phyloP scores from a whole-genome alignment of 768 basidiomycete species.

The Amanita pallidorosea region DNA sequence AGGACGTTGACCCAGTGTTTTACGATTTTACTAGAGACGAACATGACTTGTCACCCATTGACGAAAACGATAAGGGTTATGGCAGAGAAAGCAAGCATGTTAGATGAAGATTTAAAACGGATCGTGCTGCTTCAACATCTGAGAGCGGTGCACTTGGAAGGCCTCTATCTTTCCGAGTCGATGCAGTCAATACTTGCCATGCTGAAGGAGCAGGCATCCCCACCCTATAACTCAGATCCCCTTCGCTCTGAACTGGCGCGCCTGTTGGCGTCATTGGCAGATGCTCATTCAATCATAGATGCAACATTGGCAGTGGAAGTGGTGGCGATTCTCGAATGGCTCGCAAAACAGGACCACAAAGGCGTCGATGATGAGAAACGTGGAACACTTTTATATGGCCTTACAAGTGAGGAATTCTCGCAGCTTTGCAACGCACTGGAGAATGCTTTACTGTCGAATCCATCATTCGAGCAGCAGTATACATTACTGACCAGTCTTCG shows the following conservation, averaged over 20 bases:
- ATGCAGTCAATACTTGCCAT: slow-evolving; percentile 13
- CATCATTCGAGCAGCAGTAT: neutral
- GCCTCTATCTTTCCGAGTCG: slow-evolving; percentile 10
- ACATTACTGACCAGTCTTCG: slow-evolving; percentile 13
- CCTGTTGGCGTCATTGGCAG: slow-evolving; percentile 1
- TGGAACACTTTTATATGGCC: slow-evolving; percentile 30
- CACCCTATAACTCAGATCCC: neutral
- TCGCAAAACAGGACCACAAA: slow-evolving; percentile 26
- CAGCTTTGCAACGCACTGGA: slow-evolving; percentile 31
- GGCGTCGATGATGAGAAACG: slow-evolving; percentile 15
- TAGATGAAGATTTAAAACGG: slow-evolving; percentile 20
- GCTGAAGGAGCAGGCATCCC: slow-evolving; percentile 1
- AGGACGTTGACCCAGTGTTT: slow-evolving; percentile 30
- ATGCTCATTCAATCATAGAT: slow-evolving; percentile 15
- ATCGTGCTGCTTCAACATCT: slow-evolving; percentile 21
- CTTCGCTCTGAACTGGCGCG: neutral
- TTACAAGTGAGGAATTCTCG: slow-evolving; percentile 35
- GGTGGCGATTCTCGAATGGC: slow-evolving; percentile 36
- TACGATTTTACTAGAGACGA: slow-evolving; percentile 33
- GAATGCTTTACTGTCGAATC: neutral
- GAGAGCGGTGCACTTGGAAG: slow-evolving; percentile 19
- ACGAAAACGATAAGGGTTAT: slow-evolving; percentile 26
- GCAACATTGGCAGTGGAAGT: slow-evolving; percentile 20
- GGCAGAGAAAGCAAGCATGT: slow-evolving; percentile 14
- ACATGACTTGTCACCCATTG: slow-evolving; percentile 34